Percentiles rank a stretch among this genome's conserved stretches.
Conservation (phyloP, 306 rosid species). For the Coriaria nepalensis region DNA sequence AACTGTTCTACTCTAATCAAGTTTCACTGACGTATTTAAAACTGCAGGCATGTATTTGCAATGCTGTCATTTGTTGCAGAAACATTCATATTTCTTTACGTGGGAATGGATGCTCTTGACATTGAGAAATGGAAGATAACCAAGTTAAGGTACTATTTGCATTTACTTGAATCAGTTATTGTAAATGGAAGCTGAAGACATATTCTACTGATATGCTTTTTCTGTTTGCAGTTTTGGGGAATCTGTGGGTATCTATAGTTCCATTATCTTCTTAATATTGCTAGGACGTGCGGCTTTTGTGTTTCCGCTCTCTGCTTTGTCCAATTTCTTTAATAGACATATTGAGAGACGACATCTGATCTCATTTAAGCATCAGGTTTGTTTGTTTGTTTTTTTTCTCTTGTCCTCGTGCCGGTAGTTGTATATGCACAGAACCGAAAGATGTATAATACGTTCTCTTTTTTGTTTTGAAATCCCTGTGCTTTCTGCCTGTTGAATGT, state of each 20-base stretch:
- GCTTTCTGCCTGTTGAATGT: background rate
- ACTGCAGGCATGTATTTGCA: constrained; percentile 65
- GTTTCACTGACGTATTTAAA: constrained; percentile 6
- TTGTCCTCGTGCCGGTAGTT: too few species aligned
- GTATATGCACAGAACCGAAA: too few species aligned
- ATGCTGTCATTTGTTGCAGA: constrained; percentile 82
- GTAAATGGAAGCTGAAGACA: background rate
- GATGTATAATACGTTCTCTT: too few species aligned
- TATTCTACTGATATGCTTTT: background rate
- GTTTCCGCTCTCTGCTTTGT: constrained; percentile 61
- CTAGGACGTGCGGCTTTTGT: constrained; percentile 82
- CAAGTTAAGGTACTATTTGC: constrained; percentile 42
- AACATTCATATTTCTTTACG: constrained; percentile 80
- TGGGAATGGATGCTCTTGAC: constrained; percentile 96
- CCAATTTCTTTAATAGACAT: constrained; percentile 44
- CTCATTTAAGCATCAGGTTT: constrained; percentile 58
- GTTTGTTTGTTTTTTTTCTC: constrained; percentile 5
- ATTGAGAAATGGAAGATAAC: constrained; percentile 75
- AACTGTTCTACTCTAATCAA: constrained; percentile 6
- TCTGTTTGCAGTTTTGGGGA: constrained; percentile 38
- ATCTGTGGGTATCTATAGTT: constrained; percentile 38
- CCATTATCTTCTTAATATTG: constrained; percentile 43
- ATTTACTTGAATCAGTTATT: background rate
- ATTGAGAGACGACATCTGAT: constrained; percentile 29
- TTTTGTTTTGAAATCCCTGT: background rate